Evolutionary conservation across 169 alveolate species (phyloP).

Genomic region (Plasmodium yoelii): DNA sequence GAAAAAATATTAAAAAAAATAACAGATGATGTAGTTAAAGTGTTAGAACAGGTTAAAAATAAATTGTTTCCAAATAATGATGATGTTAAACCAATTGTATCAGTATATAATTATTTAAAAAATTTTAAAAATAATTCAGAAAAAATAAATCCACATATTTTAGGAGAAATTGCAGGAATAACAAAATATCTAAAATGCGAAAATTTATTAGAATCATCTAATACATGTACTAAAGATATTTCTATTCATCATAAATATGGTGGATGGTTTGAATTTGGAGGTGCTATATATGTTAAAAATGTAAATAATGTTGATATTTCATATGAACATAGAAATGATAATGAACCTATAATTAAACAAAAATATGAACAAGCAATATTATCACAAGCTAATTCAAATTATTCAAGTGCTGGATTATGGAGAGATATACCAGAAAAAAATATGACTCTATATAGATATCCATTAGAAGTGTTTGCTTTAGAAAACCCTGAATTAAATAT

Average conservation of each 20-base stretch:
- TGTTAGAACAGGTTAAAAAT: conserved; percentile 14
- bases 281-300: conserved; percentile 35
- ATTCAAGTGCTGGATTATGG: conserved; percentile 44
- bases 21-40: conserved; percentile 2
- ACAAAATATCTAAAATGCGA: conserved; percentile 57
- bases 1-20: background rate
- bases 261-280: conserved; percentile 76
- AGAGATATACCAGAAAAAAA: conserved; percentile 51
- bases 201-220: background rate
- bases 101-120: conserved; percentile 23
- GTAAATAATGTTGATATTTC: conserved; percentile 2
- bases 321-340: conserved; percentile 17
- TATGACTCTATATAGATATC: conserved; percentile 40
- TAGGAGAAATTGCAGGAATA: conserved; percentile 69
- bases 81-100: conserved; percentile 3
- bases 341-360: conserved; percentile 34
- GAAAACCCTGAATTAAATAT: conserved; percentile 53
- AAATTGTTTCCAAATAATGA: conserved; percentile 27
- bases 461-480: conserved; percentile 33
- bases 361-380: conserved; percentile 36
- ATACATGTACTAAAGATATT: conserved; percentile 24
- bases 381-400: conserved; percentile 43
- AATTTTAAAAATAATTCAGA: conserved; percentile 22
- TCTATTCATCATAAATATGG: conserved; percentile 69
- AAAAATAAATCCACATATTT: conserved; percentile 44